Base-by-base conservation (phyloP, 1,284 basidiomycete species). In the Ustilago xerochloae region DNA sequence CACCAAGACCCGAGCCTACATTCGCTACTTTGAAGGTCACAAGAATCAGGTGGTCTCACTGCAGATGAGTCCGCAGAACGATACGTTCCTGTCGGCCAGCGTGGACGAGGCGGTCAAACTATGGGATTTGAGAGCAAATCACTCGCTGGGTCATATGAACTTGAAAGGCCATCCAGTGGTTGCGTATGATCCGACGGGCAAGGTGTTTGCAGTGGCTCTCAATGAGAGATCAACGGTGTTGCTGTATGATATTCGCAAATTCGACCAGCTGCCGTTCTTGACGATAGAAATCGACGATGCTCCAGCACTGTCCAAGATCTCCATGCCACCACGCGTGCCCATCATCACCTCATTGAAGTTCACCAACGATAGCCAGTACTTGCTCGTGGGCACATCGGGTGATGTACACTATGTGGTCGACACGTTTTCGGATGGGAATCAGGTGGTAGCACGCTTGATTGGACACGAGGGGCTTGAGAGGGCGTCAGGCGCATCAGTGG, bases 11-110 rank as follows among this genome's bases (percentile, higher is more conserved):
- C 97, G 97, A 87, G 93, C 91, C 84, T 99, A 95, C 83, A 86
- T 97, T 30, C 90, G 92, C 75, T 99, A 99, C 86, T 98, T 96
- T 87, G 91, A 90, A 78, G 97, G 97, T 0, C 97, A 99, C 86
- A 94, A 91, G 77, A 49, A 89, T 39, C 59, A 90, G 61, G 97
- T 99, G 4, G 88, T 93, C 24, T 94, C 94, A 0, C 86, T 99
- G 13, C 92, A 96, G 81, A 91, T 98, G 79, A 94, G 92, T 4
- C 97, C 97, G 0, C 88, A 91, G 2, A 92, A 97, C 81, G 96
- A 99, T 81, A 92, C 92, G 0, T 98, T 99, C 86, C 90, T 99
- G 87, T 97, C 95, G 7, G 93, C 90, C 1, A 93, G 95, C 0
- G 88, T 93, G 77, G 95, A 99, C 86, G 93, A 92, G 77, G 95